Percentiles rank a stretch among this genome's conserved stretches.
These are phyloP conservation scores for Cladochytrium replicatum DNA, from an alignment of 192 early-diverging fungal genomes.

Conservation along the genomic window DNA sequence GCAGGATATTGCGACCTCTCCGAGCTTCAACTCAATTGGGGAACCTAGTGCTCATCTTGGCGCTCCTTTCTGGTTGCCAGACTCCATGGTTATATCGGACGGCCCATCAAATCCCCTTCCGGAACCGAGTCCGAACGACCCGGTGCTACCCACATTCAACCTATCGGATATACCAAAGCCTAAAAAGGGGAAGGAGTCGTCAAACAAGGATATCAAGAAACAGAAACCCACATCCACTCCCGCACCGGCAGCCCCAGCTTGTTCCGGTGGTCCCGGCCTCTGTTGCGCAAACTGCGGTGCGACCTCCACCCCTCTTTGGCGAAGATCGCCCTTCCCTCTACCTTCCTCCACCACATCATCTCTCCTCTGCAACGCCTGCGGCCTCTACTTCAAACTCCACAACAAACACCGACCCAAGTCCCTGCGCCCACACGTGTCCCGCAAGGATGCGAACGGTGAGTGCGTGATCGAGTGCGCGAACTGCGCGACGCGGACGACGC, in stretches of 20 bases:
- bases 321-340: constrained; percentile 12
- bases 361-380: constrained; percentile 71
- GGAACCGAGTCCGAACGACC: too few species aligned
- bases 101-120: too few species aligned
- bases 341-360: constrained; percentile 9
- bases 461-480: constrained; percentile 51
- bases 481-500: constrained; percentile 73
- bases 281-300: constrained; percentile 20
- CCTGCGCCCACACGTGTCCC: constrained; percentile 7
- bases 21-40: too few species aligned
- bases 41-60: too few species aligned
- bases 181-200: too few species aligned
- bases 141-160: too few species aligned
- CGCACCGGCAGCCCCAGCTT: constrained; percentile 2
- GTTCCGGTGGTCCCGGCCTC: constrained; percentile 6
- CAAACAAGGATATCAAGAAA: too few species aligned
- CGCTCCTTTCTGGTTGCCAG: too few species aligned
- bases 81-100: too few species aligned
- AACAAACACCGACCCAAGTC: constrained; percentile 58
- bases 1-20: too few species aligned
- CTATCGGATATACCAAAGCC: too few species aligned
- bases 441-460: constrained; percentile 5
- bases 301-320: constrained; percentile 25
- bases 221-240: constrained; percentile 1
- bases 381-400: constrained; percentile 79